Base-by-base conservation (phyloP, 1,284 basidiomycete genomes). In the Rhodotorula sp. region DNA sequence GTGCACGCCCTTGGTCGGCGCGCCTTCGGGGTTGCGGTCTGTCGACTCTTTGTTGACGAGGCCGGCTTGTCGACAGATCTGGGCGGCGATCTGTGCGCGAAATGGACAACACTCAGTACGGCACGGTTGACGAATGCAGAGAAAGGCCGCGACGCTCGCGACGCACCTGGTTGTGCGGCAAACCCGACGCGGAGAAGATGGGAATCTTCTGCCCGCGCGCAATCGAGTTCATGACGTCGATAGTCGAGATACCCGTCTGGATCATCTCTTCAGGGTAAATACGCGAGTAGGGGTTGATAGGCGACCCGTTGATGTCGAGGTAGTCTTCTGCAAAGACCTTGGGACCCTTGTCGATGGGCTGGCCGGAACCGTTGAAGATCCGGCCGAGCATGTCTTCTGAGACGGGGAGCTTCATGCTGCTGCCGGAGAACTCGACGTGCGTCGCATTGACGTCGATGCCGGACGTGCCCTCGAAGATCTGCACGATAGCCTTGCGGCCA, bases 231-330 rank as follows among this genome's bases (percentile, higher is more conserved):
- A 98, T 97, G 61, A 88, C 89, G 82, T 98, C 94, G 80, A 98
- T 97, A 46, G 96, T 99, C 51, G 95, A 98, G 80, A 99, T 99
- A 84, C 96, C 96, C 28, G 96, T 99, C 82, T 99, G 96, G 76
- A 99, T 99, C 96, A 99, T 99, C 84, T 99, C 95, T 82, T 99
- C 96, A 72, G 96, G 96, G 83, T 99, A 99, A 83, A 98, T 97
- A 80, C 96, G 94, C 71, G 93, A 94, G 84, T 90, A 99, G 24
- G 96, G 96, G 83, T 99, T 99, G 84, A 99, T 99, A 60, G 95
- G 96, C 10, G 94, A 96, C 72, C 94, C 93, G 82, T 99, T 98
- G 81, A 99, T 99, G 82, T 99, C 96, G 75, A 99, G 85, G 82
- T 98, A 99, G 80, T 99, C 96, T 83, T 99, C 96, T 31, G 96